Evolutionary conservation across 768 basidiomycete species (phyloP), one percentile per base, ranked within the genome.

Genomic region (Stropharia rugosoannulata): DNA sequence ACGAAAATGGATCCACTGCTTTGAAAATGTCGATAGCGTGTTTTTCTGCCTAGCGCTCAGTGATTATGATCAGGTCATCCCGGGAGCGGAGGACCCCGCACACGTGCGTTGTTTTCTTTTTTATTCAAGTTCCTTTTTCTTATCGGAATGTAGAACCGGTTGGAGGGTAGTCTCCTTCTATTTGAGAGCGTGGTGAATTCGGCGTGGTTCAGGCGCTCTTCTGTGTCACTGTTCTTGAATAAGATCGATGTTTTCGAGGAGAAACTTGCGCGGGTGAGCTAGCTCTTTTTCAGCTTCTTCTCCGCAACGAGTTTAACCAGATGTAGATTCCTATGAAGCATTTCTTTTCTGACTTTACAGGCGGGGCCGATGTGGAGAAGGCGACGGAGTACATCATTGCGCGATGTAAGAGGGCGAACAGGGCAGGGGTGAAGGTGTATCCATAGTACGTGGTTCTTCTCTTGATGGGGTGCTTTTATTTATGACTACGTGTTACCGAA

Each of bases 211-310:
- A 84, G 89, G 54, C 84, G 90, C 62, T 92, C 93, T 9, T 89
- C 89, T 1, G 92, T 94, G 65, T 93, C 93, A 67, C 73, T 94
- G 54, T 93, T 93, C 79, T 73, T 93, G 60, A 94, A 93, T 75
- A 93, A 95, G 80, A 93, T 93, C 62, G 94, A 96, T 70, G 75
- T 95, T 49, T 95, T 96, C 74, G 86, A 89, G 43, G 85, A 85
- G 66, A 96, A 96, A 71, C 79, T 95, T n/a, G 86, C 86, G 4
- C 76, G 75, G 68, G 75, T 75, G 45, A 12, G 59, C 55, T n/a
- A 3, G 41, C 7, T 12, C 19, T 36, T 37, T 37, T 48, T 87
- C 5, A 19, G 16, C 22, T 32, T 44, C 12, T 27, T 32, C 18
- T 32, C 49, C 13, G 6, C 16, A 4, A 10, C 32, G 35, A 27